Base-by-base conservation (phyloP, 805 yeast species). In the Candida adriatica region DNA sequence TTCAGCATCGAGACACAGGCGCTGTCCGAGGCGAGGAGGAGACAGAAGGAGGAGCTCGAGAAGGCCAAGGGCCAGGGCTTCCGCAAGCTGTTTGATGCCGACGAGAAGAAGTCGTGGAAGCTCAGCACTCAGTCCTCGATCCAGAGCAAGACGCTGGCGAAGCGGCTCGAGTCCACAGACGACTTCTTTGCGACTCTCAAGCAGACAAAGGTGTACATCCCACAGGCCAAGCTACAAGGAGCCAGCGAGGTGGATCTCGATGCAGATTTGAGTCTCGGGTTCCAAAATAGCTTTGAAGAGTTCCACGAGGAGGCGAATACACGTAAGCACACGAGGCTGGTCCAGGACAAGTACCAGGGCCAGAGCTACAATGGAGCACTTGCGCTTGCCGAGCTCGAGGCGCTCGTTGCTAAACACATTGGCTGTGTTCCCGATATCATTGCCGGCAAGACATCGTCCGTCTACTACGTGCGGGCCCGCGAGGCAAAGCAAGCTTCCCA, bases 381-480 rank as follows among this genome's bases (percentile, higher is more conserved):
- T 9, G 38, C 61, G 13, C 51, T 56, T 15, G 39, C 39, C 8
- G 57, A 51, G 24, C 37, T 73, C 11, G 36, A 51, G 13, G 20
- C 32, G 4, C 51, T 56, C 28, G 49, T 56, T 2, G 41, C 51
- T 16, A 51, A 58, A 16, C 55, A 62, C 30, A 26, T 63, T 13
- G 34, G 36, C 3, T 37, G 61, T 5, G 51, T 72, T 1, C 63
- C 64, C 2, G 42, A 46, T 9, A 55, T 74, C 14, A 51, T 73
- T n/a, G 49, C 58, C 2, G 80, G 75, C 3, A 38, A 58, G 9
- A 44, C 51, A 1, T 53, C 60, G 9, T 76, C 83, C 1, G 50
- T 53, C 22, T 77, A 64, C 48, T 77, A 75, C 44, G 56, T 55
- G 3, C 39, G 62, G 17, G 86, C 87, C 0, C 60, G 63, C 15